Conservation (phyloP, 129 eudicot species). For the Glebionis coronaria region DNA sequence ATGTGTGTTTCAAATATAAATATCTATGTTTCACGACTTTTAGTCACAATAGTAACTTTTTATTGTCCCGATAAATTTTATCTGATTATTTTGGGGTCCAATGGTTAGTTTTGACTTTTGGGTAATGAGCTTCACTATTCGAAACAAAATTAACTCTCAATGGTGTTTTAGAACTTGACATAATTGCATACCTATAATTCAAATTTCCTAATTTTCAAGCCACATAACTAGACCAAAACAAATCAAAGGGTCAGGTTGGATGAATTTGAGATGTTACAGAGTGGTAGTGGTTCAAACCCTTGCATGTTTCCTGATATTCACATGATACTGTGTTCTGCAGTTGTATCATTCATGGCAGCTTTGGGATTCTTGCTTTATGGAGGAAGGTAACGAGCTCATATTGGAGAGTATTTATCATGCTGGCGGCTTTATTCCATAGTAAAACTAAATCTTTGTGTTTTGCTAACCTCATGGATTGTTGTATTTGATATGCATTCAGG, state of each 20-base stretch:
- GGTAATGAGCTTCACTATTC: no score
- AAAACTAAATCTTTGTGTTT: not conserved
- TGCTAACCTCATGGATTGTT: not conserved
- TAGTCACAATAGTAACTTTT: not conserved
- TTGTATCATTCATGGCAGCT: constrained; percentile 39
- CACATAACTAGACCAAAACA: no score
- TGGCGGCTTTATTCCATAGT: not conserved
- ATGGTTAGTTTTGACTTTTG: no score
- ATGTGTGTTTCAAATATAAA: not conserved
- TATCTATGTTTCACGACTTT: not conserved
- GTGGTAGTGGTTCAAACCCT: not conserved
- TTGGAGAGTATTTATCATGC: not conserved
- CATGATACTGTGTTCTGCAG: constrained; percentile 34
- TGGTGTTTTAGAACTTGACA: not conserved
- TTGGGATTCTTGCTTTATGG: constrained; percentile 82
- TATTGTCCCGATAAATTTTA: not conserved
- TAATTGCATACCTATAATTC: no score
- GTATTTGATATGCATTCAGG: constrained; percentile 38
- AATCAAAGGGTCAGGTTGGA: not conserved
- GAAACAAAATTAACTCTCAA: not conserved
- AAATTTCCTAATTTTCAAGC: no score
- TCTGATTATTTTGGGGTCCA: not conserved
- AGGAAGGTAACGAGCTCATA: constrained; percentile 52
- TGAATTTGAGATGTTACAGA: not conserved
- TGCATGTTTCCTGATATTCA: not conserved